Evolutionary conservation across 2,329 filamentous ascomycete species (phyloP).

Genomic region (Monosporascus sp.): DNA sequence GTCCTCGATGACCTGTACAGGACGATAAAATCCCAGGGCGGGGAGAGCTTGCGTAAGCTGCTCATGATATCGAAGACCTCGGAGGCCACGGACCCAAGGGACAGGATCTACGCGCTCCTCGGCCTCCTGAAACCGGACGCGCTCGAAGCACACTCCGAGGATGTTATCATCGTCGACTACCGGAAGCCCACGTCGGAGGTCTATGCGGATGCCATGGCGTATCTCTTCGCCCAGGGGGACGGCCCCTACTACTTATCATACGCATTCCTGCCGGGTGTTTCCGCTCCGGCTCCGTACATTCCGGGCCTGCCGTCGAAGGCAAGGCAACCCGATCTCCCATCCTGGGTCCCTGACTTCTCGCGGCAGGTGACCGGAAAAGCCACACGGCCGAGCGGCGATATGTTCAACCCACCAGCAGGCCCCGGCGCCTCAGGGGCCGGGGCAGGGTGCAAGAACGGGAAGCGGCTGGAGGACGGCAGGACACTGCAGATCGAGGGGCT

Average conservation of each 20-base stretch:
- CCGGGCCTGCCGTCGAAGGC: background rate
- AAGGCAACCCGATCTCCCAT: conserved; percentile 3
- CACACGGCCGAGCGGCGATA: background rate
- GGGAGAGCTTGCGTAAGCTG: conserved; percentile 3
- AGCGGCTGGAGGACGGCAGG: background rate
- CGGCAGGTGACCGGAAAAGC: background rate
- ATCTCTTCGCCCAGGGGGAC: conserved; percentile 4
- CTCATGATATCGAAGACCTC: conserved; percentile 4
- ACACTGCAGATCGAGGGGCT: conserved; percentile 5
- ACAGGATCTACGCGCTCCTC: conserved; percentile 5
- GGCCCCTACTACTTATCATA: conserved; percentile 1
- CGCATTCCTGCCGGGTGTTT: background rate
- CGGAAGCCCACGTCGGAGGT: conserved; percentile 1
- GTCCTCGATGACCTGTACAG: conserved; percentile 2
- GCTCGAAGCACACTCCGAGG: background rate
- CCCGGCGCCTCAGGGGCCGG: conserved; percentile 1
- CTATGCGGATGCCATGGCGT: conserved; percentile 2
- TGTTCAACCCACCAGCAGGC: conserved; percentile 3
- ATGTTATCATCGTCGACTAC: conserved; percentile 1
- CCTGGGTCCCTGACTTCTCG: conserved; percentile 6
- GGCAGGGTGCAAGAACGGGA: conserved; percentile 2
- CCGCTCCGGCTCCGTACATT: conserved; percentile 1
- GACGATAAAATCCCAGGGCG: conserved; percentile 1
- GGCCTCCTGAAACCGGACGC: conserved; percentile 1
- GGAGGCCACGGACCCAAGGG: conserved; percentile 5